Conservation (phyloP, 2,329 filamentous ascomycete species). For the Colletotrichum sp. region DNA sequence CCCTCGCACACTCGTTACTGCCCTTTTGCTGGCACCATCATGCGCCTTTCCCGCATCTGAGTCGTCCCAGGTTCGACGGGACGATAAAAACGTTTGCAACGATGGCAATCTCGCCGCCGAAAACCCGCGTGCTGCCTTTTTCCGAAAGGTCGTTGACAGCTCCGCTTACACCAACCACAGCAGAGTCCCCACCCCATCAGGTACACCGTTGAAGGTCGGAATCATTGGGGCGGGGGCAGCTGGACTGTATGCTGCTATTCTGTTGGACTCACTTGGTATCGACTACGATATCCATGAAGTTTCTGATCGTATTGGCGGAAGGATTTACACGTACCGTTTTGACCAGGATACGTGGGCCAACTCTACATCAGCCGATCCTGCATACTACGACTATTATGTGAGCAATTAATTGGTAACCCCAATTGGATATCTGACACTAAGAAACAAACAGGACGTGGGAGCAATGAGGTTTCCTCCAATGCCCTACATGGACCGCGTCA, state of each 20-base stretch:
- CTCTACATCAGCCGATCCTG: constrained; percentile 19
- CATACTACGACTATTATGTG: constrained; percentile 36
- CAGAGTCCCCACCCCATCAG: constrained; percentile 9
- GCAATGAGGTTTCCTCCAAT: constrained; percentile 45
- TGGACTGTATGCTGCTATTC: constrained; percentile 37
- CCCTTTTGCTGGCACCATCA: constrained; percentile 16
- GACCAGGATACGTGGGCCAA: constrained; percentile 23
- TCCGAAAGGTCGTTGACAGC: constrained; percentile 13
- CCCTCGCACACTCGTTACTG: constrained; percentile 5
- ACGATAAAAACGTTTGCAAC: constrained; percentile 15
- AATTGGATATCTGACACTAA: not conserved
- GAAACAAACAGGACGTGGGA: constrained; percentile 36
- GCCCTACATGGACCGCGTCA: constrained; percentile 29
- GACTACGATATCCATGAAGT: constrained; percentile 43
- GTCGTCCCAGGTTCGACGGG: not conserved
- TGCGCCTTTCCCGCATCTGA: constrained; percentile 13
- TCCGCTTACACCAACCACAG: constrained; percentile 20
- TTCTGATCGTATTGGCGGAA: constrained; percentile 36
- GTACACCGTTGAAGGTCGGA: constrained; percentile 28
- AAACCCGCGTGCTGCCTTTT: constrained; percentile 24
- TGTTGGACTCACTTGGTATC: constrained; percentile 35
- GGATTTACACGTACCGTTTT: constrained; percentile 40
- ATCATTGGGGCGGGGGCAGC: constrained; percentile 42
- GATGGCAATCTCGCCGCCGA: constrained; percentile 19
- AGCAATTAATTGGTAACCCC: not conserved